Evolutionary conservation across 768 basidiomycete species (phyloP), one percentile per base, ranked within the genome.

Genomic region (Rickenella mellea): DNA sequence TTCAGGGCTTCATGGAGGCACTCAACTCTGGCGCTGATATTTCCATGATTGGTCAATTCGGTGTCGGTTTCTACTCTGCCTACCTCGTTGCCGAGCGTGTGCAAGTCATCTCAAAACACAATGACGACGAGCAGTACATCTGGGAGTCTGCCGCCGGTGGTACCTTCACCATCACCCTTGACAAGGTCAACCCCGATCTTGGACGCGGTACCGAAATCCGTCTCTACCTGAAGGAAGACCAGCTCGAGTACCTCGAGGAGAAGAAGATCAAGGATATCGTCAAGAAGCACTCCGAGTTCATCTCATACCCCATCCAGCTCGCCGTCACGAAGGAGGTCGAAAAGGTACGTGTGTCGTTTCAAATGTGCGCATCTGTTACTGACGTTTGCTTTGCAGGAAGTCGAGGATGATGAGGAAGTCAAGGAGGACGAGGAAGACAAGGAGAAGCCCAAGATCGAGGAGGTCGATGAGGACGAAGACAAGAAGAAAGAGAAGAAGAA

Each of bases 131-230:
- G 70, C 94, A 98, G 67, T 98, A 99, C 73, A 92, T 99, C 67
- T 99, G 94, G 96, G 94, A 99, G 76, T 99, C 94, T n/a, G 85
- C 96, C 49, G 94, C 94, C 25, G 96, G 94, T 60, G 96, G 94
- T 43, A 99, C 94, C 40, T 99, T 98, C 74, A 98, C 96, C 58
- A 96, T 99, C 70, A 96, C 93, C 38, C 83, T 70, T 45, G 94
- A 98, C 65, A 87, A 80, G 47, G 67, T 83, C 61, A 93, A 93
- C 71, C 80, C 84, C 19, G 76, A 87, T 50, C 76, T 99, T 43
- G 89, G 87, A 44, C 93, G 96, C 61, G 94, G 96, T 67, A 83
- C 86, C 38, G 88, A 94, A 66, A 77, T 94, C 55, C 82, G 82
- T 50, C 81, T 94, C 47, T 89, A 69, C 76, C 70, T 99, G 64